Evolutionary conservation across 192 early-diverging fungal species (phyloP).

Genomic region (Dissophora ornata): DNA sequence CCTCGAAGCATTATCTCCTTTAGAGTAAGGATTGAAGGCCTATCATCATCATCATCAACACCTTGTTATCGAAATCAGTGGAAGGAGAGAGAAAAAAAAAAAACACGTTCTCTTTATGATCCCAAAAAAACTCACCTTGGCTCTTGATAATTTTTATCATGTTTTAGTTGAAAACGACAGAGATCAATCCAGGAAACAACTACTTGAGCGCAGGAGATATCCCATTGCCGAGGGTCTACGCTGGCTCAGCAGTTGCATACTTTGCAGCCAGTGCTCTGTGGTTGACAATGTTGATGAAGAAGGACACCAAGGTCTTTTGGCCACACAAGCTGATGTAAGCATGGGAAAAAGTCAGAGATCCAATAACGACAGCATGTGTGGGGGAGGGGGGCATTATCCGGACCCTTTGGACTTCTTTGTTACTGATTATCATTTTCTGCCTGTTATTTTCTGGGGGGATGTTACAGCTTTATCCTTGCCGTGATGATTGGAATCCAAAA

Average conservation of each 20-base stretch:
- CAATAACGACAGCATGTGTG: too few relatives aligned
- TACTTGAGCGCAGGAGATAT: conserved; percentile 65
- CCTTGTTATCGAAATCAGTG: too few relatives aligned
- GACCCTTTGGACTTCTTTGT: not conserved
- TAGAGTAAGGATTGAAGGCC: conserved; percentile 35
- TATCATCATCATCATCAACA: too few relatives aligned
- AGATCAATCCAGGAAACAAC: conserved; percentile 62
- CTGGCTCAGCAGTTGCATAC: conserved; percentile 45
- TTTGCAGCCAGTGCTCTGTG: conserved; percentile 49
- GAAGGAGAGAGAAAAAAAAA: too few relatives aligned
- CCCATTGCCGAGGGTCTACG: conserved; percentile 63
- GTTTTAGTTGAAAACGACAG: conserved; percentile 55
- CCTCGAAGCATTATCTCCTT: conserved; percentile 49
- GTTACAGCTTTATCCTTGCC: conserved; percentile 57
- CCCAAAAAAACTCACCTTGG: too few relatives aligned
- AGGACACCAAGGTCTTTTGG: conserved; percentile 60
- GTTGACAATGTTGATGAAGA: conserved; percentile 37
- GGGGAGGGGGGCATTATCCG: too few relatives aligned
- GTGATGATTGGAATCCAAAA: conserved; percentile 63
- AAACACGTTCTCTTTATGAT: too few relatives aligned
- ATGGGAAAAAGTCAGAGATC: too few relatives aligned
- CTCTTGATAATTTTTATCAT: too few relatives aligned
- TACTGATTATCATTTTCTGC: not conserved
- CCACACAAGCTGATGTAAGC: conserved; percentile 65
- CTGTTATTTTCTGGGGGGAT: too few relatives aligned